Base-by-base conservation (phyloP, 352 stramenopile genomes). In the Globisporangium orthogonon region DNA sequence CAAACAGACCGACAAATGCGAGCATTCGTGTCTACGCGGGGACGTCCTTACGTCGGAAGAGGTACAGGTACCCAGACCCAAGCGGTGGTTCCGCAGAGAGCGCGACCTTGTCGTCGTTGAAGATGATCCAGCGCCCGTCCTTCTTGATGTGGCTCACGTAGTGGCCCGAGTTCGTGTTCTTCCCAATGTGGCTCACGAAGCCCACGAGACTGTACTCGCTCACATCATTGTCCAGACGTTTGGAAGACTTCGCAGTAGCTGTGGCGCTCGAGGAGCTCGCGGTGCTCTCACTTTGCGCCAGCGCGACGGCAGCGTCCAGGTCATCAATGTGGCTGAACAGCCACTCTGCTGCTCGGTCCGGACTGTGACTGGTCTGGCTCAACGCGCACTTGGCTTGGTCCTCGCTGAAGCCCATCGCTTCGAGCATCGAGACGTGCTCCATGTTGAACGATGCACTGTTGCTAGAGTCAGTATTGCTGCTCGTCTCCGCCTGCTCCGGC, bases 81-180 rank as follows among this genome's bases (percentile, higher is more conserved):
- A 98, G 80, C 7, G 97, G 97, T 23, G 97, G 94, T 55, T 94
- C 80, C 58, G 98, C 82, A 5, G 94, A 98, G 3, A 97, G 60
- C 29, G 95, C 96, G 15, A 99, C 95, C 72, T 99, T 99, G 71
- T 98, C 91, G 65, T 99, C 97, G 71, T 99, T 99, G 69, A 98
- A 99, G 64, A 99, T 98, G 47, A 98, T 77, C 97, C 97, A 99
- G 58, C 90, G 86, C 7, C 85, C 91, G 17, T 97, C 70, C 65
- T 98, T 98, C 72, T 98, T 98, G 69, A 99, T 87, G 72, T 99
- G 97, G 41, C 86, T 93, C 30, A 99, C 96, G 71, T 99, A 99
- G 73, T 99, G 97, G 0, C 97, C 97, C 62, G 92, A 98, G 69
- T 79, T 95, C 9, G 95, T 98, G 70, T 98, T 98, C 64, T 97